Percentiles rank a stretch among this genome's conserved stretches.
phyloP scores from a whole-genome alignment of 768 basidiomycete species.

The Boletus rex-veris region DNA sequence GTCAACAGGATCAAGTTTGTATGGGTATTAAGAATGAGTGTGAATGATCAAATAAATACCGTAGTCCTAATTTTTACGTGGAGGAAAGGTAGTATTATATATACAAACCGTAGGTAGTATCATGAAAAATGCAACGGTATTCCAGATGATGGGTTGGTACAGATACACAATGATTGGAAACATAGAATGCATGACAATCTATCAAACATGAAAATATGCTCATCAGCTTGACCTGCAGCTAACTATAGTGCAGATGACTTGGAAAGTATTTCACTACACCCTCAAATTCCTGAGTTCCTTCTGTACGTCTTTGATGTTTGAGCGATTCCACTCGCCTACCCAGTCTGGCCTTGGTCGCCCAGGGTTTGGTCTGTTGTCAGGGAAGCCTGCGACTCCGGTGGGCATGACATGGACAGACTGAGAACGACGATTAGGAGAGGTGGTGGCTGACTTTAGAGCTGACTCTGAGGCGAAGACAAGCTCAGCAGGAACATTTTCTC shows the following conservation, averaged over 20 bases:
- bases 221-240: constrained; percentile 19
- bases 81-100: background rate
- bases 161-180: constrained; percentile 10
- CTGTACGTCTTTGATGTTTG: constrained; percentile 38
- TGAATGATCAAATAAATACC: constrained; percentile 1
- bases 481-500: constrained; percentile 56
- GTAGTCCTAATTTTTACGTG: too few relatives aligned
- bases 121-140: background rate
- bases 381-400: background rate
- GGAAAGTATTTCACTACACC: constrained; percentile 6
- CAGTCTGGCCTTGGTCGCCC: constrained; percentile 20
- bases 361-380: background rate
- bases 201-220: background rate
- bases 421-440: constrained; percentile 1
- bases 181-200: constrained; percentile 1
- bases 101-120: background rate
- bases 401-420: constrained; percentile 14
- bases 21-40: too few relatives aligned
- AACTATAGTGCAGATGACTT: background rate
- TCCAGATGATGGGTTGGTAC: background rate
- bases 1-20: too few relatives aligned
- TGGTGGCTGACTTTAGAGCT: background rate
- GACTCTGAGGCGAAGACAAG: constrained; percentile 39
- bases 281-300: constrained; percentile 33
- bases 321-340: constrained; percentile 42